Evolutionary conservation across 176 grass and related monocot genomes (phyloP), one percentile per base, ranked within the genome.

Genomic region (Tillandsia fasciculata): DNA sequence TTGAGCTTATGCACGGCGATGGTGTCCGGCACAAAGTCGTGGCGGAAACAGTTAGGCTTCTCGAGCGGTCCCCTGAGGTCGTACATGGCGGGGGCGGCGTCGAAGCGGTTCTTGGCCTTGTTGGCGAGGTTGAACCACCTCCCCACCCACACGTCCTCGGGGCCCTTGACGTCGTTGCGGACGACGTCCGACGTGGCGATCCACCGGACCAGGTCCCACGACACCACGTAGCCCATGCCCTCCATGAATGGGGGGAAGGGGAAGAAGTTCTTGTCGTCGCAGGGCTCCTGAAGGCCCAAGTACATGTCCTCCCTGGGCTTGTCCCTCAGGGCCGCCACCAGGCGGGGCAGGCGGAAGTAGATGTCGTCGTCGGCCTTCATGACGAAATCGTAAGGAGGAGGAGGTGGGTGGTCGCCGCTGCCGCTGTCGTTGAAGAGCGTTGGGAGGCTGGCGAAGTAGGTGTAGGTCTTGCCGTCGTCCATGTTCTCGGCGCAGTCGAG

Each of bases 351-450:
- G 0, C 84, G 76, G 2, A 95, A 61, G 70, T 90, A 95, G 13
- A 83, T 87, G 78, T 95, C 87, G 76, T 95, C 90, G 70, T 90
- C 90, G 11, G 90, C 72, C 78, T 95, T 95, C 87, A 95, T 95
- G 65, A 89, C 83, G 70, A 74, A 95, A 78, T 94, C 83, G 65
- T 94, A 94, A 42, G 33, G 33, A 0, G 33, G 33, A 42, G 33
- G 29, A 3, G 29, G 24, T 1, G 24, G 24, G 24, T 24, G 0
- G 29, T 3, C 3, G 33, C 33, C 0, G 33, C 3, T 6, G 26
- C 53, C 13, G 2, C 20, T 17, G 23, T n/a, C 17, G 10, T 5
- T 3, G 8, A 53, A 80, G 51, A 70, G 47, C 3, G 53, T 24
- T 8, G 83, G 81, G 33, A 80, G 74, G 7, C 78, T 20, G 24